Conservation (phyloP, 2,329 filamentous ascomycete species). For the Ambrosiella beaveri region DNA sequence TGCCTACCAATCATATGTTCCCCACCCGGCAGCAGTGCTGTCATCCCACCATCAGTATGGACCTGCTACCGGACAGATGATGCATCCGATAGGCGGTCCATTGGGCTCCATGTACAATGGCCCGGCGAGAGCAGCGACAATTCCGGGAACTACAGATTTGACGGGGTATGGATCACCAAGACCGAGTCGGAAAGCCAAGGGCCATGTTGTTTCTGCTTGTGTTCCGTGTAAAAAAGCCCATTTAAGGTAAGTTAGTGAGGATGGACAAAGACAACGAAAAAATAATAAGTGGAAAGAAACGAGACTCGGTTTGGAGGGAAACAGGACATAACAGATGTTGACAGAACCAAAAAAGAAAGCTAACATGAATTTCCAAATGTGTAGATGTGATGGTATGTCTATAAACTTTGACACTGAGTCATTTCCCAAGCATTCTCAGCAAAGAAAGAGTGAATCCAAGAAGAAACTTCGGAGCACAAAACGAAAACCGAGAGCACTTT, state of each 20-base stretch:
- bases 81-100: constrained; percentile 19
- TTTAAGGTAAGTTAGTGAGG: constrained; percentile 37
- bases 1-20: constrained; percentile 15
- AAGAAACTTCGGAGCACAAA: background rate
- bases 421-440: no score
- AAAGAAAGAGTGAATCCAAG: no score
- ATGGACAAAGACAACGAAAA: background rate
- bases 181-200: constrained; percentile 52
- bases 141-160: constrained; percentile 22
- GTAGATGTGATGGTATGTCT: constrained; percentile 47
- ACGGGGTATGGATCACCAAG: constrained; percentile 36
- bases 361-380: constrained; percentile 4
- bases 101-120: constrained; percentile 13
- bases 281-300: background rate
- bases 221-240: constrained; percentile 76
- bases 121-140: constrained; percentile 1
- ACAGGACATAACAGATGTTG: background rate
- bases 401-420: constrained; percentile 10
- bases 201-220: constrained; percentile 70
- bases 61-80: constrained; percentile 12
- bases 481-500: background rate
- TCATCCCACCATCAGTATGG: constrained; percentile 10
- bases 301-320: background rate
- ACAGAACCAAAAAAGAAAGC: background rate
- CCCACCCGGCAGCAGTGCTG: constrained; percentile 8